Conservation (phyloP, 2,329 filamentous ascomycete species). For the Sordariomycetes sp. region DNA sequence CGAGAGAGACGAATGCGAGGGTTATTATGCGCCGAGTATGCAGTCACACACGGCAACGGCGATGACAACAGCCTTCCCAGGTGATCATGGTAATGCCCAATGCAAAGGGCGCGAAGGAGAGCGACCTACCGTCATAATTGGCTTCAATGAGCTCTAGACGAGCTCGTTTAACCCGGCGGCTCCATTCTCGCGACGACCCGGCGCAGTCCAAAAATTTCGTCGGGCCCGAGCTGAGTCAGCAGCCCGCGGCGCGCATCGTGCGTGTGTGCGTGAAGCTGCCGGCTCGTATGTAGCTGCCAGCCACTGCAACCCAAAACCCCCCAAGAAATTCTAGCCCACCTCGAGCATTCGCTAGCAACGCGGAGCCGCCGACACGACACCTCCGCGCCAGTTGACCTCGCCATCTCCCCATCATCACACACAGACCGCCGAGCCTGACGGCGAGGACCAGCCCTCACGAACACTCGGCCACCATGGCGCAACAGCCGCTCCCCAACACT, state of each 20-base stretch:
- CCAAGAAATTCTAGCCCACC: neutral
- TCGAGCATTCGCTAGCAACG: neutral
- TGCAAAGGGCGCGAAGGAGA: neutral
- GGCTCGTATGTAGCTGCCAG: neutral
- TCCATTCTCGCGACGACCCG: neutral
- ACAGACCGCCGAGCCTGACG: neutral
- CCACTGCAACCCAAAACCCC: neutral
- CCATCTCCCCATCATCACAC: neutral
- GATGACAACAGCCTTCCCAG: slow-evolving; percentile 36
- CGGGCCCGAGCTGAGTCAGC: neutral
- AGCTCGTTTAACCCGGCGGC: neutral
- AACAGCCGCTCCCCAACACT: slow-evolving; percentile 41
- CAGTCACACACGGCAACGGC: slow-evolving; percentile 29
- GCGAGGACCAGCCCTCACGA: slow-evolving; percentile 1
- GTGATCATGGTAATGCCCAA: slow-evolving; percentile 22
- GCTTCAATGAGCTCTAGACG: neutral
- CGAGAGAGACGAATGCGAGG: neutral
- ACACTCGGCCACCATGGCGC: slow-evolving; percentile 31
- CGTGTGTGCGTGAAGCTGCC: neutral
- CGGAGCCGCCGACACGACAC: neutral
- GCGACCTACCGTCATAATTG: slow-evolving; percentile 7
- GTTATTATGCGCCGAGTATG: slow-evolving; percentile 17
- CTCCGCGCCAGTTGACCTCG: neutral
- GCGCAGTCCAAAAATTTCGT: neutral
- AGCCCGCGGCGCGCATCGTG: neutral